A percentile compares a stretch with the other conserved stretches of the same genome.
These are phyloP conservation scores for Collybia nuda DNA, from an alignment of 768 basidiomycete species.

Conservation along the genomic window DNA sequence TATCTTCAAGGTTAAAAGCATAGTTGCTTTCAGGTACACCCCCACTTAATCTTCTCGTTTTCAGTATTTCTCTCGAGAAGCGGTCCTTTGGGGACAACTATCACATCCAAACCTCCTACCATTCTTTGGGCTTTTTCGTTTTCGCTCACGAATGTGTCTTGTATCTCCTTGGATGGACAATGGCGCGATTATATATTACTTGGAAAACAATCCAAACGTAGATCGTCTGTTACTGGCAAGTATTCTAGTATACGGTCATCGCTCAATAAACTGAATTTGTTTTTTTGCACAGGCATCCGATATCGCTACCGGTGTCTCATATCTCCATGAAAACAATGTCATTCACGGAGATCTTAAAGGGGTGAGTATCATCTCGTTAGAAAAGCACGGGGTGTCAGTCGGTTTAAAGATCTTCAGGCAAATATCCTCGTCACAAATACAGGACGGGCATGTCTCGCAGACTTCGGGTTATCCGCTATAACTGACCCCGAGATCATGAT, in stretches of 20 bases:
- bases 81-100: conserved; percentile 10
- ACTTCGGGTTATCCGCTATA: conserved; percentile 21
- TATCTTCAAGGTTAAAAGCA: too few species aligned
- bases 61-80: conserved; percentile 5
- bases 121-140: conserved; percentile 9
- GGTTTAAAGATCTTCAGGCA: conserved; percentile 7
- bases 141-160: not conserved
- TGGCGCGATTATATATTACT: conserved; percentile 3
- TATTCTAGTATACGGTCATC: too few species aligned
- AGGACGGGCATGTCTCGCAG: conserved; percentile 18
- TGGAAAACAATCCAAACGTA: not conserved
- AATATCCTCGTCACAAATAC: conserved; percentile 22
- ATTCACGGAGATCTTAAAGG: conserved; percentile 48
- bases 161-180: conserved; percentile 15
- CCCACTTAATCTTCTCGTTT: too few species aligned
- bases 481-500: conserved; percentile 12
- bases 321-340: conserved; percentile 32
- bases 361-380: conserved; percentile 22
- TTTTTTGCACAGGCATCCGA: conserved; percentile 34
- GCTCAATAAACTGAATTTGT: too few species aligned
- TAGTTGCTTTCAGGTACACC: too few species aligned
- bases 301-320: conserved; percentile 27
- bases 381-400: not conserved
- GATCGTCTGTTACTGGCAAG: conserved; percentile 2
- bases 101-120: conserved; percentile 9